These are phyloP conservation scores for Coprinellus micaceus DNA, from an alignment of 768 basidiomycete species.

Conservation along the genomic window DNA sequence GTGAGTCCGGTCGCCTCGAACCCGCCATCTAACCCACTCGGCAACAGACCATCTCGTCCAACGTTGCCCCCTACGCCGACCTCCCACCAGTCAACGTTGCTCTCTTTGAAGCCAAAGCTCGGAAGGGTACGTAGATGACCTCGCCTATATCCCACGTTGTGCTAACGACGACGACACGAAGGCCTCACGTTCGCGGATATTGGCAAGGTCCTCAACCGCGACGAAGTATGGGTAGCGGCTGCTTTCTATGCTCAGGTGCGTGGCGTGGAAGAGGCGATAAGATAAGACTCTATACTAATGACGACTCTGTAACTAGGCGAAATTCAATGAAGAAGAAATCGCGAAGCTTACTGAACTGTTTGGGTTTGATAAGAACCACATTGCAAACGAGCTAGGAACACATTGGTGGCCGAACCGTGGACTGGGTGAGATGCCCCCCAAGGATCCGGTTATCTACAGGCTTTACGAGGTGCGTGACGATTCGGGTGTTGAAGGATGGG, in stretches of 20 bases:
- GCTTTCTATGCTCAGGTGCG: constrained; percentile 77
- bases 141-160: not conserved
- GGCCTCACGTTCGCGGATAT: constrained; percentile 70
- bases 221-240: constrained; percentile 81
- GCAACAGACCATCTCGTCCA: constrained; percentile 42
- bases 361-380: constrained; percentile 36
- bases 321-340: constrained; percentile 60
- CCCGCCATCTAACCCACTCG: not conserved
- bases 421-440: constrained; percentile 66
- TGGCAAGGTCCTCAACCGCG: constrained; percentile 59
- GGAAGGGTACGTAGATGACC: constrained; percentile 41
- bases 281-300: not conserved
- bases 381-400: constrained; percentile 48
- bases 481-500: not conserved
- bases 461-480: constrained; percentile 65
- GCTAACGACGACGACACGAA: constrained; percentile 18
- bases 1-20: not conserved
- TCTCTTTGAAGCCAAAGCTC: constrained; percentile 65
- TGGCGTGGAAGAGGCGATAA: not conserved
- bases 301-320: constrained; percentile 52
- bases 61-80: constrained; percentile 42
- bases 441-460: constrained; percentile 77
- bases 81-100: constrained; percentile 47
- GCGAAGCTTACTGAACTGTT: constrained; percentile 47
- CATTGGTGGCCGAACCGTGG: constrained; percentile 78